phyloP scores from a whole-genome alignment of 257 asterid species.

The Vinca minor region DNA sequence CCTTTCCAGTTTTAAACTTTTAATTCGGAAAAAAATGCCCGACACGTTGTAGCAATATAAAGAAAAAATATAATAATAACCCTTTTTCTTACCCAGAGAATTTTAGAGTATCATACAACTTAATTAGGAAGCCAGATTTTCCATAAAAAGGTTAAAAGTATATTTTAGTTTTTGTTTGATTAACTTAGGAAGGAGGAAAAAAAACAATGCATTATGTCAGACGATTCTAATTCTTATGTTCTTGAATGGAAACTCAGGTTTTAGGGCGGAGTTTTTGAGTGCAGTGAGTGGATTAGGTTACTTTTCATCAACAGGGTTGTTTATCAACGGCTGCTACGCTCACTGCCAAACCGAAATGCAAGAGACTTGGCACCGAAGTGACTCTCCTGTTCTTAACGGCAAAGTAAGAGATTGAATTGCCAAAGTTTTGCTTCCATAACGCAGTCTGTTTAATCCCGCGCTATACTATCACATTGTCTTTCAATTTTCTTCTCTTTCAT shows the following conservation, averaged over 20 bases:
- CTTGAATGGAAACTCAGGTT: slow-evolving; percentile 27
- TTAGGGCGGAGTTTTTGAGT: slow-evolving; percentile 36
- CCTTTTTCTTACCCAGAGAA: too few species aligned
- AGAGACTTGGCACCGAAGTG: slow-evolving; percentile 54
- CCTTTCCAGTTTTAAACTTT: too few species aligned
- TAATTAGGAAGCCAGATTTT: too few species aligned
- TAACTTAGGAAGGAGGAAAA: not conserved
- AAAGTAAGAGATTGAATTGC: slow-evolving; percentile 29
- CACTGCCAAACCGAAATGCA: slow-evolving; percentile 85
- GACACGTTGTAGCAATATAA: too few species aligned
- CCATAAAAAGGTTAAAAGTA: not conserved
- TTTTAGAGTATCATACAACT: too few species aligned
- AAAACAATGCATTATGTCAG: not conserved
- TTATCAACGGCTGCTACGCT: slow-evolving; percentile 76
- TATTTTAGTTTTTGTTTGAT: not conserved
- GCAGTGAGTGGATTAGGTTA: slow-evolving; percentile 41
- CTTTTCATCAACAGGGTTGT: slow-evolving; percentile 58
- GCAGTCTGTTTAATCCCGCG: not conserved
- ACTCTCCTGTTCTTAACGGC: slow-evolving; percentile 50
- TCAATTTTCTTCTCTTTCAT: not conserved
- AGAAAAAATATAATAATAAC: too few species aligned
- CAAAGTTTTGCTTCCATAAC: not conserved
- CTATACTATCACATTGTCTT: not conserved
- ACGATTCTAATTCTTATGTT: not conserved
- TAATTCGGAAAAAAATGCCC: too few species aligned